Evolutionary conservation across 192 early-diverging fungal genomes (phyloP), one percentile per base, ranked within the genome.

Genomic region (Haplosporangium gracile): DNA sequence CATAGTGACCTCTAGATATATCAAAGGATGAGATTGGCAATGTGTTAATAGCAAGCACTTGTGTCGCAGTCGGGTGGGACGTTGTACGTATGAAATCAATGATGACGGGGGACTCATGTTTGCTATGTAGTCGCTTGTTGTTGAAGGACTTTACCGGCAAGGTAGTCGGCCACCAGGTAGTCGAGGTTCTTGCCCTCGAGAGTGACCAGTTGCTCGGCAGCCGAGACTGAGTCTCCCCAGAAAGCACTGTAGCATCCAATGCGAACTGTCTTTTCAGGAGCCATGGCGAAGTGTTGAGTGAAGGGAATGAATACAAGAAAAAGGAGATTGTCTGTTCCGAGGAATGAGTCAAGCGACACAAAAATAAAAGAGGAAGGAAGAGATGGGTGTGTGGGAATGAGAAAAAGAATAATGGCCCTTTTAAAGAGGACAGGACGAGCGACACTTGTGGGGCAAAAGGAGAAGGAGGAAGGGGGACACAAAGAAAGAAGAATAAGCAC

Each of bases 131-230:
- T 32, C 4, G 60, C 0, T 26, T 32, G 29, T 26, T 72, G 2
- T 5, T 34, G 32, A 20, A 3, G 29, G 74, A 20, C 55, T 16
- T 68, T 90, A 90, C 92, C 92, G n/a, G 93, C 92, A 4, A 94
- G 88, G 75, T 93, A 94, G 69, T 94, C 93, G 34, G 92, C 93
- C 5, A 93, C 88, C 29, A 94, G 77, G 63, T 93, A 93, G 68
- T 93, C 87, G 43, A 92, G 76, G 70, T 84, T 84, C 39, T 82
- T 70, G 26, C 86, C 83, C 71, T 92, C 89, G 39, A 86, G 80
- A 18, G 84, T 70, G 39, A 94, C 90, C 20, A 94, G 79, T 75
- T 94, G 93, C 53, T 80, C 75, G 43, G 92, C 92, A 51, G 92
- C 92, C 42, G 87, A 82, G 40, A 88, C 87, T 11, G 89, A 90